Percentiles rank a stretch among this genome's conserved stretches.
phyloP scores from a whole-genome alignment of 2,329 filamentous ascomycete species.

The Mycocentrospora acerina region DNA sequence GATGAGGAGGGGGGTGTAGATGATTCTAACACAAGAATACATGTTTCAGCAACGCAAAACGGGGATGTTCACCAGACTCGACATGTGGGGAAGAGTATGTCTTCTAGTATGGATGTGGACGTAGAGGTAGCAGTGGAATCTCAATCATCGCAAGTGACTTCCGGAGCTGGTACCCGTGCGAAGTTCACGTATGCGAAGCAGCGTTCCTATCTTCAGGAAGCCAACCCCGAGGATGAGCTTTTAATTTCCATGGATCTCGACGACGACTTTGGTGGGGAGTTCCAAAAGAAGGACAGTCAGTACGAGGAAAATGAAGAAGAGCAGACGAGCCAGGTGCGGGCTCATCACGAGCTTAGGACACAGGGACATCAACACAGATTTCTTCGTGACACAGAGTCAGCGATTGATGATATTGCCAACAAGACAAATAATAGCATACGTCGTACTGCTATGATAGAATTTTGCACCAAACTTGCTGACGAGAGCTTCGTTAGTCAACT shows the following conservation, averaged over 20 bases:
- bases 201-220: slow-evolving; percentile 61
- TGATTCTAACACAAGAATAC: not conserved
- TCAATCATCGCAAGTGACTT: slow-evolving; percentile 27
- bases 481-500: slow-evolving; percentile 70
- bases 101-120: slow-evolving; percentile 25
- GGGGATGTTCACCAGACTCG: not conserved
- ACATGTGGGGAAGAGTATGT: not conserved
- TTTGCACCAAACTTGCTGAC: slow-evolving; percentile 57
- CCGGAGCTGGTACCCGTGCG: slow-evolving; percentile 29
- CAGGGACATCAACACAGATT: slow-evolving; percentile 60
- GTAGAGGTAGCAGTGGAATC: slow-evolving; percentile 18
- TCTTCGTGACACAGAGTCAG: slow-evolving; percentile 55
- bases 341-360: slow-evolving; percentile 63
- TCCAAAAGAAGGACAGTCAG: slow-evolving; percentile 17
- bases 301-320: slow-evolving; percentile 50
- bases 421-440: slow-evolving; percentile 44
- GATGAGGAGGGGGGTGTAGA: slow-evolving; percentile 13
- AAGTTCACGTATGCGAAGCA: slow-evolving; percentile 61
- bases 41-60: not conserved
- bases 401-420: slow-evolving; percentile 62
- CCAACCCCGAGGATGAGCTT: slow-evolving; percentile 44
- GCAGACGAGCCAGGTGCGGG: slow-evolving; percentile 49
- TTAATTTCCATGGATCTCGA: slow-evolving; percentile 39
- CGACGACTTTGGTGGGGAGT: slow-evolving; percentile 21
- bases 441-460: slow-evolving; percentile 57